phyloP scores from a whole-genome alignment of 805 yeast genomes.

The Nakazawaea anatomiae region DNA sequence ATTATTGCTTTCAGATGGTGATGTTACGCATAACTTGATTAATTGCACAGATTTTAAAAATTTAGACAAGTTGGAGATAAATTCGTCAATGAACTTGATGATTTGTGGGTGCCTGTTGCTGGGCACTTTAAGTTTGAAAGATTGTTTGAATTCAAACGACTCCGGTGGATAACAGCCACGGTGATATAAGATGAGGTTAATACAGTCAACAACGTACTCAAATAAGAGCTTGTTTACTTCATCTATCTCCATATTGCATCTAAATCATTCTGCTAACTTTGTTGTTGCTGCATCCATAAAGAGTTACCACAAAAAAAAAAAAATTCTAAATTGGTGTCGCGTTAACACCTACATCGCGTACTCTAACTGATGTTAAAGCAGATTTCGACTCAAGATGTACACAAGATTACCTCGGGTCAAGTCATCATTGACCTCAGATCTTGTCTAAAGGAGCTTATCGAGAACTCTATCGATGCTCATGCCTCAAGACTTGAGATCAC shows the following conservation, averaged over 20 bases:
- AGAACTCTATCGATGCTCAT: slow-evolving; percentile 79
- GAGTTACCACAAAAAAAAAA: neutral
- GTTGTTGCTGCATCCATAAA: neutral
- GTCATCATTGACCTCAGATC: slow-evolving; percentile 77
- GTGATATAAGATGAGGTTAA: slow-evolving; percentile 50
- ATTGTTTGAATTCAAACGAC: slow-evolving; percentile 37
- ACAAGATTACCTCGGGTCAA: slow-evolving; percentile 85
- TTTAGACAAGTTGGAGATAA: slow-evolving; percentile 8
- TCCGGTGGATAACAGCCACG: slow-evolving; percentile 47
- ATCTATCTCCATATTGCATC: slow-evolving; percentile 15
- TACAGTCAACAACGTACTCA: slow-evolving; percentile 44
- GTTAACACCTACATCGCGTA: neutral
- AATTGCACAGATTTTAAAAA: neutral
- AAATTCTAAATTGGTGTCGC: too few relatives aligned
- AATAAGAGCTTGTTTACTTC: slow-evolving; percentile 28
- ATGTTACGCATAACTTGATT: neutral
- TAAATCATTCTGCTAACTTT: neutral
- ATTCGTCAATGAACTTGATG: slow-evolving; percentile 28
- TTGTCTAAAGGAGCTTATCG: slow-evolving; percentile 80
- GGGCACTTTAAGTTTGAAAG: slow-evolving; percentile 37
- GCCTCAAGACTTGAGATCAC: slow-evolving; percentile 62
- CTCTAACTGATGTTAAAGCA: slow-evolving; percentile 20
- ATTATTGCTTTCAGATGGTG: neutral
- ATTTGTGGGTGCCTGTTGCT: slow-evolving; percentile 41
- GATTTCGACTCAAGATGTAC: slow-evolving; percentile 51